These are phyloP conservation scores for Wickerhamiella bombiphila DNA, from an alignment of 805 yeast genomes.

Conservation along the genomic window DNA sequence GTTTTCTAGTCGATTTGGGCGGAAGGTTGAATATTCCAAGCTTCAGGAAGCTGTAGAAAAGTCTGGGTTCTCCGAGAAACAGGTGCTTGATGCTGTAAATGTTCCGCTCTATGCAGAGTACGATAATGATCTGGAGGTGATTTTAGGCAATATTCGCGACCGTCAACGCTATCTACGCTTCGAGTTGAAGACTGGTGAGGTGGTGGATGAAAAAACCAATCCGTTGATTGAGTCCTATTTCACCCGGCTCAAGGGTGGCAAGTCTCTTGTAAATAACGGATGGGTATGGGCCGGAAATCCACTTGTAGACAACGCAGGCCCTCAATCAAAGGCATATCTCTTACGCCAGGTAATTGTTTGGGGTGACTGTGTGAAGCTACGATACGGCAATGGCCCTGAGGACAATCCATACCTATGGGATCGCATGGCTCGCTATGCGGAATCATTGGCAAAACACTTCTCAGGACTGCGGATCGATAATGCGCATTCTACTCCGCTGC, in stretches of 20 bases:
- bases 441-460: slow-evolving; percentile 55
- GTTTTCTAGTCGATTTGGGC: slow-evolving; percentile 40
- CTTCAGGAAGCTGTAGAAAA: slow-evolving; percentile 39
- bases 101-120: slow-evolving; percentile 54
- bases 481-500: slow-evolving; percentile 91
- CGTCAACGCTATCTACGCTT: slow-evolving; percentile 64
- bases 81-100: slow-evolving; percentile 64
- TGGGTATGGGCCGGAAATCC: slow-evolving; percentile 99
- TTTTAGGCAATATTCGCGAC: slow-evolving; percentile 55
- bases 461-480: slow-evolving; percentile 88
- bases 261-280: slow-evolving; percentile 75
- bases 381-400: slow-evolving; percentile 63
- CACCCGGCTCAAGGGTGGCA: slow-evolving; percentile 43
- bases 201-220: slow-evolving; percentile 30
- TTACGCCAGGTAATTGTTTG: slow-evolving; percentile 89
- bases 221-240: slow-evolving; percentile 83
- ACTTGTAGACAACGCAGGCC: slow-evolving; percentile 79
- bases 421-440: slow-evolving; percentile 67
- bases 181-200: slow-evolving; percentile 68
- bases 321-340: slow-evolving; percentile 61
- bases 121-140: slow-evolving; percentile 56
- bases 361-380: slow-evolving; percentile 91
- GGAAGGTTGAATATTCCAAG: slow-evolving; percentile 35
- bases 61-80: slow-evolving; percentile 19
- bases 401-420: slow-evolving; percentile 88